Evolutionary conservation across 352 stramenopile genomes (phyloP), one percentile per base, ranked within the genome.

Genomic region (Phytophthora chlamydospora): DNA sequence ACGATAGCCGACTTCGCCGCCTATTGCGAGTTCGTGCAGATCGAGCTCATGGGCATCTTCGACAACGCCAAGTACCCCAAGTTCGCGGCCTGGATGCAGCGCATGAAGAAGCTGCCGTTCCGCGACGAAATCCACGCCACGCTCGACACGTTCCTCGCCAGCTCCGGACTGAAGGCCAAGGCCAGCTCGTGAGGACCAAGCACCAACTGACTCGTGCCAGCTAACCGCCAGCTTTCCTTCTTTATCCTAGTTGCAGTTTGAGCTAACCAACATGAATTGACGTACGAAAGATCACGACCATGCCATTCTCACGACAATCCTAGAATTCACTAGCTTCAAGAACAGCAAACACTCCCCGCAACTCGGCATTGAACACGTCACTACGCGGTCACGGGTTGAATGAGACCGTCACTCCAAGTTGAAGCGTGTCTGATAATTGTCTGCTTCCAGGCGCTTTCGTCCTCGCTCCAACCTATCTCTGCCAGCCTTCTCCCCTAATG

Each of bases 21-120:
- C 62, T 81, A 78, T 55, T 81, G 73, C 59, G 73, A 81, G 53
- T 50, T 77, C 36, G 70, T 75, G 35, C 66, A 76, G 53, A 54
- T 75, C 21, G 59, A 73, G 34, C 36, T 72, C 52, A 71, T 75
- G 66, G 60, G 56, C 21, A 58, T 74, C 21, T 74, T 57, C 50
- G 69, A 77, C 45, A 75, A 66, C 50, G 58, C 55, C 33, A 39
- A 17, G 16, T 77, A 53, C 46, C 69, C 69, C 2, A 74, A 62
- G 17, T 57, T 58, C 27, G 39, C 35, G 19, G 51, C 45, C 17
- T 77, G 69, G 69, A 71, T 77, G 53, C 27, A 62, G 32, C 58
- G 60, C 41, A 77, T 77, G 68, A 66, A 54, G 58, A 65, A 63
- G 38, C 32, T 77, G 38, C 64, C 69, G 33, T 38, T 57, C 46